phyloP scores from a whole-genome alignment of 169 alveolate genomes.

The Theileria orientalis region DNA sequence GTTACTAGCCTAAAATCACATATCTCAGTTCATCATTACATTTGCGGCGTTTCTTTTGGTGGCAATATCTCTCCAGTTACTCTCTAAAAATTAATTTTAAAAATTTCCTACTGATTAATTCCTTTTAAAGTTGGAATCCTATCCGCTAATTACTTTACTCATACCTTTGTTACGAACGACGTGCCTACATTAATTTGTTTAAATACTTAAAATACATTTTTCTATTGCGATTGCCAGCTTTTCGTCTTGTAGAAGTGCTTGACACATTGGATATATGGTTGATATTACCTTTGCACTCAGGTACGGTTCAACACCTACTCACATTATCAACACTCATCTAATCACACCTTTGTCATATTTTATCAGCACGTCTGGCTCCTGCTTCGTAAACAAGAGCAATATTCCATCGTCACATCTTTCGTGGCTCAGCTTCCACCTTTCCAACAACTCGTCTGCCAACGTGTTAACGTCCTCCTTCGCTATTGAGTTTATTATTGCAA shows the following conservation, averaged over 20 bases:
- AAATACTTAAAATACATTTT: constrained; percentile 39
- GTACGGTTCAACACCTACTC: constrained; percentile 54
- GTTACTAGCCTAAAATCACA: constrained; percentile 47
- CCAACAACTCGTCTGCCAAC: constrained; percentile 49
- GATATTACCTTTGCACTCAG: constrained; percentile 60
- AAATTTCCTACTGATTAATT: no score
- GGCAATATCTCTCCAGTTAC: constrained; percentile 62
- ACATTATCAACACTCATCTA: neutral
- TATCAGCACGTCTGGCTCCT: constrained; percentile 31
- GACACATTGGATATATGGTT: constrained; percentile 56
- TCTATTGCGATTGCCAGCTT: constrained; percentile 55
- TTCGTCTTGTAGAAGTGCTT: constrained; percentile 30
- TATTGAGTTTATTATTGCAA: constrained; percentile 47
- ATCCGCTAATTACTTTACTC: neutral
- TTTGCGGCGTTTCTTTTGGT: constrained; percentile 61
- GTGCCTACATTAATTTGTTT: constrained; percentile 10
- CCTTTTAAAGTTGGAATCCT: neutral
- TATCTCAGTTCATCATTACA: constrained; percentile 5
- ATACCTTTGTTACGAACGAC: constrained; percentile 34
- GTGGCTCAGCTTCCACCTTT: constrained; percentile 62
- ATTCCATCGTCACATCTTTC: constrained; percentile 61
- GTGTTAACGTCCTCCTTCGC: constrained; percentile 47
- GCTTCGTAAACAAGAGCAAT: constrained; percentile 26
- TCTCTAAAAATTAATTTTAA: constrained; percentile 5
- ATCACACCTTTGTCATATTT: constrained; percentile 50